Percentiles rank a stretch among this genome's conserved stretches.
Evolutionary conservation across 2,329 filamentous ascomycete species (phyloP).

Genomic region (Sporothrix schenckii): DNA sequence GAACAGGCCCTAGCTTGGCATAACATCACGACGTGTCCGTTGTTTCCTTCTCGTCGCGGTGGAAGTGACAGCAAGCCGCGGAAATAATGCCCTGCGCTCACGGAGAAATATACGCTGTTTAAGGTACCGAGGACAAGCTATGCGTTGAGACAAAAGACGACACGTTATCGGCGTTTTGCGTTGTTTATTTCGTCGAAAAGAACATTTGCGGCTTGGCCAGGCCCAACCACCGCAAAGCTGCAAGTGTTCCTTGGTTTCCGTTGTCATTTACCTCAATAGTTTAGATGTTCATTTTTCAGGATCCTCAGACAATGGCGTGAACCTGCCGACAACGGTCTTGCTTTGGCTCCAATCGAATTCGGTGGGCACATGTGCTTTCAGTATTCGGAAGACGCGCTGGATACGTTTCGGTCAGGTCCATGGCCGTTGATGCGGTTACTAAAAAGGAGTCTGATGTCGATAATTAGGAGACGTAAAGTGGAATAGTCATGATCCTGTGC

Average conservation of each 20-base stretch:
- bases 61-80: background rate
- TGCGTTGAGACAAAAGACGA: background rate
- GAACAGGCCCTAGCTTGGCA: background rate
- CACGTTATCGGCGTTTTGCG: background rate
- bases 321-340: no score
- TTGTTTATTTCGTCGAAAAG: background rate
- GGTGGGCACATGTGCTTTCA: background rate
- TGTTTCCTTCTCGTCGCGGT: background rate
- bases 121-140: no score
- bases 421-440: background rate
- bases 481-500: slow-evolving; percentile 8
- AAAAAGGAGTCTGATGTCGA: slow-evolving; percentile 16
- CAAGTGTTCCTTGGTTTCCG: background rate
- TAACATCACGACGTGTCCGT: no score
- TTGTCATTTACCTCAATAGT: background rate
- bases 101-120: background rate
- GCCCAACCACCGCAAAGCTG: background rate
- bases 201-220: slow-evolving; percentile 4
- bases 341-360: no score
- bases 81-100: background rate
- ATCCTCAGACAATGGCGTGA: no score
- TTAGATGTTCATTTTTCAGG: background rate
- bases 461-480: slow-evolving; percentile 3
- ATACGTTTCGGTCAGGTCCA: no score
- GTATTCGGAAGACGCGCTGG: background rate